These are phyloP conservation scores for Vicia sativa DNA, from an alignment of 306 rosid genomes.

Conservation along the genomic window DNA sequence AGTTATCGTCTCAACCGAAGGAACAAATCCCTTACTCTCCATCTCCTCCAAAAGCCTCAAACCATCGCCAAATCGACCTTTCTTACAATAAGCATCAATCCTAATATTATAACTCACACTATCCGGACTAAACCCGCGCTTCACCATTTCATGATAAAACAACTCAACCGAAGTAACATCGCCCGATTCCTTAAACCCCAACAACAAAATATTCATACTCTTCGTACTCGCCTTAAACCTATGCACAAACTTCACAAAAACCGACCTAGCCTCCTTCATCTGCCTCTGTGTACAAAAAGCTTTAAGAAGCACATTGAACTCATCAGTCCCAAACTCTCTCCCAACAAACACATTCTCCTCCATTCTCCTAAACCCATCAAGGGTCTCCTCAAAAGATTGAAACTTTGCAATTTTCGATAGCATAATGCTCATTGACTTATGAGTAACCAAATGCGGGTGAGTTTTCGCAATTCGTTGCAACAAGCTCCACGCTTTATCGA, in stretches of 20 bases:
- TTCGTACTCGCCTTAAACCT: slow-evolving; percentile 64
- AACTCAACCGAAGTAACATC: slow-evolving; percentile 78
- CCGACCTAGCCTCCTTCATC: slow-evolving; percentile 86
- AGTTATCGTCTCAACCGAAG: slow-evolving; percentile 68
- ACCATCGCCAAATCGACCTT: slow-evolving; percentile 69
- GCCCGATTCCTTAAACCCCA: slow-evolving; percentile 90
- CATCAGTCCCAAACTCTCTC: slow-evolving; percentile 64
- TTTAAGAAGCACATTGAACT: slow-evolving; percentile 74
- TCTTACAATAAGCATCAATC: slow-evolving; percentile 85
- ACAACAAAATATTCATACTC: slow-evolving; percentile 87
- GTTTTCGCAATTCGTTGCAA: slow-evolving; percentile 44
- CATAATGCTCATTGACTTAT: slow-evolving; percentile 88
- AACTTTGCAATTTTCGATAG: slow-evolving; percentile 73
- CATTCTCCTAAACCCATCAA: slow-evolving; percentile 72
- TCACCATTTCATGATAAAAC: slow-evolving; percentile 83
- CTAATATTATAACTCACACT: slow-evolving; percentile 66
- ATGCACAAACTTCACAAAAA: slow-evolving; percentile 63
- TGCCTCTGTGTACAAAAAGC: slow-evolving; percentile 79
- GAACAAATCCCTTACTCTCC: slow-evolving; percentile 53
- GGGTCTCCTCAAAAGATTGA: slow-evolving; percentile 66
- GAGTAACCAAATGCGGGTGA: slow-evolving; percentile 65
- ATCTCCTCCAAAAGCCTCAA: slow-evolving; percentile 78
- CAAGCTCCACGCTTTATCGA: slow-evolving; percentile 74
- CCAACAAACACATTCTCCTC: slow-evolving; percentile 65
- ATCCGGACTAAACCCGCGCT: slow-evolving; percentile 76